phyloP scores from a whole-genome alignment of 2,329 filamentous ascomycete genomes.

The Verticillium tricorpus region DNA sequence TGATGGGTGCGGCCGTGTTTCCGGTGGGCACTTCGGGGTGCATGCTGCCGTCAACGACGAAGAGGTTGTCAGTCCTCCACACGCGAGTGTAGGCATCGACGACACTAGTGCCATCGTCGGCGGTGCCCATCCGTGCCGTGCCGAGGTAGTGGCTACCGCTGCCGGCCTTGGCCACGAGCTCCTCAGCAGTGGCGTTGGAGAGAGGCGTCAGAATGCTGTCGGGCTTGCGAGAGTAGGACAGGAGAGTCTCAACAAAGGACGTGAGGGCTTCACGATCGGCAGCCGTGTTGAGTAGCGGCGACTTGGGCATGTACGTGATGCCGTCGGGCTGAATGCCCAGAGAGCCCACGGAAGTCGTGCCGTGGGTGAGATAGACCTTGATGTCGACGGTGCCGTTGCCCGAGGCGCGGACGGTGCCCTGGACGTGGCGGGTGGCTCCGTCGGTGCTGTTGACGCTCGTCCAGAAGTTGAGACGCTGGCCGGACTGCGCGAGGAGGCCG shows the following conservation, averaged over 20 bases:
- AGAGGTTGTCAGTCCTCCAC: conserved; percentile 23
- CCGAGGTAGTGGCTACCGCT: conserved; percentile 26
- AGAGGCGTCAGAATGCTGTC: conserved; percentile 15
- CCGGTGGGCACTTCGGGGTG: conserved; percentile 24
- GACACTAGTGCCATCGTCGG: conserved; percentile 24
- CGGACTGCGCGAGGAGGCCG: conserved; percentile 38
- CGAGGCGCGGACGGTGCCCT: conserved; percentile 41
- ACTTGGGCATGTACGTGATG: conserved; percentile 34
- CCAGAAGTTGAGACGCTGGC: conserved; percentile 44
- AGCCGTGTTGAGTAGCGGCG: conserved; percentile 28
- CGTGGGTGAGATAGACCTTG: conserved; percentile 47
- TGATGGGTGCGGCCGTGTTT: conserved; percentile 19
- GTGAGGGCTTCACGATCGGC: conserved; percentile 22
- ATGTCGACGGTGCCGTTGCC: conserved; percentile 37
- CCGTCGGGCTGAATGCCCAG: conserved; percentile 34
- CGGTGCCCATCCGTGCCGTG: conserved; percentile 22
- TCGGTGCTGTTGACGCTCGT: conserved; percentile 36
- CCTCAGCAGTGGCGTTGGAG: conserved; percentile 15
- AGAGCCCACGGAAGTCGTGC: conserved; percentile 40
- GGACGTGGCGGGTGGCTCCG: conserved; percentile 30
- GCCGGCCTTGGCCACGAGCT: conserved; percentile 16
- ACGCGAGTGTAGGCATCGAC: conserved; percentile 26
- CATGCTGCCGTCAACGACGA: conserved; percentile 23
- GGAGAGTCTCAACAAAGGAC: conserved; percentile 20
- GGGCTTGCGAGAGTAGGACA: conserved; percentile 17